phyloP scores from a whole-genome alignment of 306 rosid species.

The Echinosophora koreensis region DNA sequence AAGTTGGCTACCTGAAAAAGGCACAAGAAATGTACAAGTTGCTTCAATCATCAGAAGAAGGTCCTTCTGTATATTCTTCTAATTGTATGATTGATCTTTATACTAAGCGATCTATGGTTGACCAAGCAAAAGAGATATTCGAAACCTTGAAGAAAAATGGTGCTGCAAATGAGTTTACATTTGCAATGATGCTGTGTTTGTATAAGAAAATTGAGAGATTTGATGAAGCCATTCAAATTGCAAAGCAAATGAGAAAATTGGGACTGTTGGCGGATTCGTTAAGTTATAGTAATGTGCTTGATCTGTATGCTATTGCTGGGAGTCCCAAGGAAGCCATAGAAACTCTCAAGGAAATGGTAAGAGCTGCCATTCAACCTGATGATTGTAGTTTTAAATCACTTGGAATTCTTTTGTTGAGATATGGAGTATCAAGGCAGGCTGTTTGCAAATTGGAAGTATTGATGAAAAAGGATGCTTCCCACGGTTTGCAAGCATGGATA shows the following conservation, averaged over 20 bases:
- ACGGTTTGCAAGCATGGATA: slow-evolving; percentile 76
- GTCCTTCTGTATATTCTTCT: slow-evolving; percentile 73
- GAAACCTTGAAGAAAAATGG: slow-evolving; percentile 66
- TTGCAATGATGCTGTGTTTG: slow-evolving; percentile 84
- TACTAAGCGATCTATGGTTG: slow-evolving; percentile 72
- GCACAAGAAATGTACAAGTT: slow-evolving; percentile 78
- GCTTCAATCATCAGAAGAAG: slow-evolving; percentile 70
- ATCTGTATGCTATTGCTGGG: slow-evolving; percentile 74
- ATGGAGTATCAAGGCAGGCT: slow-evolving; percentile 80
- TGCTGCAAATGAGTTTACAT: slow-evolving; percentile 85
- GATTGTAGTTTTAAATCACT: slow-evolving; percentile 74
- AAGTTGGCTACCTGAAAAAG: slow-evolving; percentile 73
- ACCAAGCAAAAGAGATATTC: slow-evolving; percentile 75
- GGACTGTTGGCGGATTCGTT: slow-evolving; percentile 64
- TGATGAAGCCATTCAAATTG: slow-evolving; percentile 74
- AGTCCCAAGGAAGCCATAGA: slow-evolving; percentile 72
- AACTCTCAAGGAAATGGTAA: slow-evolving; percentile 68
- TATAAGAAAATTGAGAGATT: slow-evolving; percentile 73
- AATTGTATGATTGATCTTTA: slow-evolving; percentile 91
- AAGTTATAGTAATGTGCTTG: slow-evolving; percentile 79
- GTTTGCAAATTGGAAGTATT: slow-evolving; percentile 68
- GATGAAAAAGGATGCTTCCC: slow-evolving; percentile 58
- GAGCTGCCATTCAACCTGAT: slow-evolving; percentile 62
- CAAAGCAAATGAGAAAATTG: slow-evolving; percentile 72
- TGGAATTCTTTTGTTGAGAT: slow-evolving; percentile 67